Base-by-base conservation (phyloP, 2,329 filamentous ascomycete species). In the Epichloe elymi region DNA sequence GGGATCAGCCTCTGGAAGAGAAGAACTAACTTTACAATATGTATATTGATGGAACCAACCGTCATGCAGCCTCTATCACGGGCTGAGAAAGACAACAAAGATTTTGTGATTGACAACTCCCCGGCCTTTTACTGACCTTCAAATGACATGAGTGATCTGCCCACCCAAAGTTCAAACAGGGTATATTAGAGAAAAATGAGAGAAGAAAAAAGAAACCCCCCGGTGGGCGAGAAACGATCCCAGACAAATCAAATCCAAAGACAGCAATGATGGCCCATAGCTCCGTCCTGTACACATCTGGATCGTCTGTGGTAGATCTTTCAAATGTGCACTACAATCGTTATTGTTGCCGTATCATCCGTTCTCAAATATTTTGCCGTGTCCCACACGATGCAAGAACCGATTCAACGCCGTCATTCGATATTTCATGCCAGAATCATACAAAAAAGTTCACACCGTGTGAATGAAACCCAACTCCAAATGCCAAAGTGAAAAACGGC, bases 181-280 rank as follows among this genome's bases (percentile, higher is more conserved):
- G 60, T 58, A 51, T 58, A 48, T 52, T 45, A 37, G 41, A 43
- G 41, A 42, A 33, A 20, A 36, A 47, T 17, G 42, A 44, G 17
- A 35, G 14, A 5, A 43, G 12, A 23, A 51, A 8, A 26, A 45
- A 51, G 7, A 3, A 26, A 26, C 23, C 23, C 23, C 23, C 7
- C 8, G 5, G 14, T 42, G 11, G 2, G 17, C 5, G 19, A 38
- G 10, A 38, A 26, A 11, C 3, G 10, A 37, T n/a, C 8, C 26
- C 26, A 30, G 20, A 46, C 4, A 5, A n/a, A 41, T 8, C 17
- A 35, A 33, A 35, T n/a, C 8, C 8, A 36, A 19, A 10, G 11
- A 30, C n/a, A 10, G 10, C 15, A 30, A 39, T 26, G n/a, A 19
- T 14, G 26, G 11, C 35, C 19, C 19, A 26, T 38, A 37, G 11